A percentile compares a stretch with the other conserved stretches of the same genome.
Evolutionary conservation across 306 rosid species (phyloP).

Genomic region (Fagus sylvatica): DNA sequence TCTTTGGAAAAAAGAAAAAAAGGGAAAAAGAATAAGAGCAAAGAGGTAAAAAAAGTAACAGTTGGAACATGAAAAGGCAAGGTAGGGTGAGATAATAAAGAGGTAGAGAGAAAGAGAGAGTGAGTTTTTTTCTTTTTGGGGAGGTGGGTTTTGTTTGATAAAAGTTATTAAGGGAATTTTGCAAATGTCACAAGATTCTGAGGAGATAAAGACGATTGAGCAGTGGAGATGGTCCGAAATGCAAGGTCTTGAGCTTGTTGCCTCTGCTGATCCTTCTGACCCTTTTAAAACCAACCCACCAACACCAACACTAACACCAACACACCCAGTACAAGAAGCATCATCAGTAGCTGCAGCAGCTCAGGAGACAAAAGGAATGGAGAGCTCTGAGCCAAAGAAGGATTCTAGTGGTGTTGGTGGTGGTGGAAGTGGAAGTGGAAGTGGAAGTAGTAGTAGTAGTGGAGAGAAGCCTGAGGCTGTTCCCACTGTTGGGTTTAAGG

Average conservation of each 20-base stretch:
- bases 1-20: background rate
- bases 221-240: conserved; percentile 98
- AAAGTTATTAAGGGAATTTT: conserved; percentile 44
- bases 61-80: conserved; percentile 43
- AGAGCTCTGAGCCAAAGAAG: conserved; percentile 41
- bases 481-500: conserved; percentile 56
- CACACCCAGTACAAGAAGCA: background rate
- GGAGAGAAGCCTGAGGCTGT: conserved; percentile 59
- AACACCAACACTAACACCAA: conserved; percentile 6
- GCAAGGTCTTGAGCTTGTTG: conserved; percentile 85
- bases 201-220: conserved; percentile 78
- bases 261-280: conserved; percentile 40
- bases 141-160: conserved; percentile 42
- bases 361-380: conserved; percentile 43
- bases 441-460: background rate
- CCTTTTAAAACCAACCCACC: conserved; percentile 40
- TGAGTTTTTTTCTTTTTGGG: background rate
- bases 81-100: conserved; percentile 48
- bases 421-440: background rate
- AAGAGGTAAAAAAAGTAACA: conserved; percentile 28
- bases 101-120: conserved; percentile 15
- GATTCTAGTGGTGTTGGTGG: conserved; percentile 28
- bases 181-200: conserved; percentile 90
- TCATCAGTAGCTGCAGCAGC: conserved; percentile 1
- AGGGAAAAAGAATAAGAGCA: conserved; percentile 9